These are phyloP conservation scores for Cryomyces minteri DNA, from an alignment of 495 filamentous ascomycete species.

Conservation along the genomic window DNA sequence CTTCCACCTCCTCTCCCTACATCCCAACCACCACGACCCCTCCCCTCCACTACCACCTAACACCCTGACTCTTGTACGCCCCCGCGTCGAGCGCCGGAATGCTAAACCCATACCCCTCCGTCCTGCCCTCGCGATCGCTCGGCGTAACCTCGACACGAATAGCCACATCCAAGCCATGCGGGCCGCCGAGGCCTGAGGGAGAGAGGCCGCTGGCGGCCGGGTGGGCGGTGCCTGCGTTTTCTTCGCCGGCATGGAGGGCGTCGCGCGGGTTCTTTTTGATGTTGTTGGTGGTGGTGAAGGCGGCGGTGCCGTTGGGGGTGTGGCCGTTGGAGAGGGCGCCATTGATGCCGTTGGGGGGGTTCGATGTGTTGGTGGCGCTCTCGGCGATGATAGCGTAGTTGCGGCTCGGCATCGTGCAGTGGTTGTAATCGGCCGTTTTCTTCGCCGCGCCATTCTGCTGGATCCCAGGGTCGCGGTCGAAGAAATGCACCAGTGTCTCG, in stretches of 20 bases:
- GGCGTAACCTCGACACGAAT: conserved; percentile 19
- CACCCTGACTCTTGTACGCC: conserved; percentile 6
- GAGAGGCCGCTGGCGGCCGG: conserved; percentile 16
- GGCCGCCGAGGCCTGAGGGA: conserved; percentile 16
- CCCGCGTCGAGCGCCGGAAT: conserved; percentile 17
- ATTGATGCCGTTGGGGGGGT: background rate
- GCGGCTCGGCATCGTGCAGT: conserved; percentile 75
- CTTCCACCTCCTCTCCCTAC: background rate
- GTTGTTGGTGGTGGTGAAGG: background rate
- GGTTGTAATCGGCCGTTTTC: conserved; percentile 52
- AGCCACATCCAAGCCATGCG: conserved; percentile 19
- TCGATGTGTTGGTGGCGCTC: conserved; percentile 2
- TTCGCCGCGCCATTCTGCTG: conserved; percentile 17
- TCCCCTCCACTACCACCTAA: conserved; percentile 4
- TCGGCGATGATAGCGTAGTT: conserved; percentile 80
- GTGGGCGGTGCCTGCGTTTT: conserved; percentile 17
- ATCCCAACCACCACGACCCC: background rate
- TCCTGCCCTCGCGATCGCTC: conserved; percentile 15
- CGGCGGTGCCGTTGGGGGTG: background rate
- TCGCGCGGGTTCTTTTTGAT: conserved; percentile 12
- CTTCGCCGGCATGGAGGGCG: conserved; percentile 19
- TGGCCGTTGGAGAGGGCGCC: background rate
- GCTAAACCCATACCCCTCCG: conserved; percentile 22
- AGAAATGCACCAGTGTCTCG: conserved; percentile 75
- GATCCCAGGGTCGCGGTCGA: conserved; percentile 64